Evolutionary conservation across 1,139 yeast species (phyloP), one percentile per base, ranked within the genome.

Genomic region (Yamadazyma atlantica): DNA sequence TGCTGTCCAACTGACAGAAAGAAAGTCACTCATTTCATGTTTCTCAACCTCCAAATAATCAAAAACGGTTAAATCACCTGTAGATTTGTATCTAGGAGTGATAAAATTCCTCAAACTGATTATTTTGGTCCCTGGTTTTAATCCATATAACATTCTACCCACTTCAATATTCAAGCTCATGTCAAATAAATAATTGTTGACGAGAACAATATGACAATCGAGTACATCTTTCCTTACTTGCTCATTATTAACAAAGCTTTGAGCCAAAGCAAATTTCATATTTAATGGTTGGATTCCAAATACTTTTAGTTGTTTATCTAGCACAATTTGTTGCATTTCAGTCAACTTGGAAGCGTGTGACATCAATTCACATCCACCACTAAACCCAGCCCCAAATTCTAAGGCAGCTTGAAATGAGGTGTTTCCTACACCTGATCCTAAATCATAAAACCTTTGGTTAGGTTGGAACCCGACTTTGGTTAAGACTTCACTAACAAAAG

Each of bases 391-490:
- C 1, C 96, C 96, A 57, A 79, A 81, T 52, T 89, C 96, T 21
- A 89, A 62, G 0, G 96, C 89, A 0, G 96, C 95, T 58, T 89
- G 97, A 36, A 89, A 73, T 0, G 86, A 84, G 38, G 96, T 87
- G 54, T 89, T 89, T 0, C 96, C 97, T 4, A 90, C 97, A 4
- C 97, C 97, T 0, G 95, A 87, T 0, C 97, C 97, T 27, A 90
- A 67, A 59, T 86, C 97, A 44, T 89, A 80, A 53, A 88, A 89
- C 17, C 70, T 75, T 36, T 78, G 76, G 1, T 61, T 60, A 1
- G 80, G 71, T 24, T 63, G 59, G 35, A 88, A 64, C 1, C 69
- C 71, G 30, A 89, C 84, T 53, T 85, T 78, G 4, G 75, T 66
- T 49, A 85, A 80, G 1, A 86, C 83, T 48, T 74, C 80, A 36